Conservation (phyloP, 1,284 basidiomycete genomes). For the Tetrapyrgos nigripes region DNA sequence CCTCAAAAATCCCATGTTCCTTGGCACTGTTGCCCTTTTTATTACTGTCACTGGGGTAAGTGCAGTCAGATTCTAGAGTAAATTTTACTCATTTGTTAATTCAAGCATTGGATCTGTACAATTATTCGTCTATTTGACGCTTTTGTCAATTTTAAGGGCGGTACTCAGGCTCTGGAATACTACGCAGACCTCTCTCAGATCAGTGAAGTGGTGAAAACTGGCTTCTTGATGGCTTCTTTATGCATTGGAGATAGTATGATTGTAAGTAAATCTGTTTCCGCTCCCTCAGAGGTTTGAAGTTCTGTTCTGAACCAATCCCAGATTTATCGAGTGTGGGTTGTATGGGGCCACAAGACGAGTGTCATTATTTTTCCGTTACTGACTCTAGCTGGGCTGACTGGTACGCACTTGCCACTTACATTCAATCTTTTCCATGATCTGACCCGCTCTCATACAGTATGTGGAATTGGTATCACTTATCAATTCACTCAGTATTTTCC, state of each 20-base stretch:
- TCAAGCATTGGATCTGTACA: slow-evolving; percentile 20
- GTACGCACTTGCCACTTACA: slow-evolving; percentile 5
- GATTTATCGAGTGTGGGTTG: slow-evolving; percentile 24
- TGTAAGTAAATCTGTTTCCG: slow-evolving; percentile 5
- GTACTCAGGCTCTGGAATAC: slow-evolving; percentile 7
- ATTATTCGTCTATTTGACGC: slow-evolving; percentile 18
- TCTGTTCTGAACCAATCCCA: background rate
- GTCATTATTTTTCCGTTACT: slow-evolving; percentile 20
- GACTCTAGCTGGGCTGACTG: slow-evolving; percentile 12
- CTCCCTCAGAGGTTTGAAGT: background rate
- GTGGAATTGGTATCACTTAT: slow-evolving; percentile 14
- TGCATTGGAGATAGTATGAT: slow-evolving; percentile 21
- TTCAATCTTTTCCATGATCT: background rate
- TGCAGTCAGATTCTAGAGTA: background rate
- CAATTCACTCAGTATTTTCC: slow-evolving; percentile 5
- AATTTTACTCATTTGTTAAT: background rate
- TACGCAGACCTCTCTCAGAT: slow-evolving; percentile 17
- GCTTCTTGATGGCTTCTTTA: slow-evolving; percentile 12
- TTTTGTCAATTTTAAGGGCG: slow-evolving; percentile 10
- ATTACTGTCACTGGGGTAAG: slow-evolving; percentile 17
- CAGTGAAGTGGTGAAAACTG: slow-evolving; percentile 16
- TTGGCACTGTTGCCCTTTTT: slow-evolving; percentile 10
- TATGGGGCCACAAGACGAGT: slow-evolving; percentile 12
- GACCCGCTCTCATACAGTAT: slow-evolving; percentile 3
- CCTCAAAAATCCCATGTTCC: slow-evolving; percentile 17